Conservation (phyloP, 768 basidiomycete species). For the Pleurotus citrinopileatus region DNA sequence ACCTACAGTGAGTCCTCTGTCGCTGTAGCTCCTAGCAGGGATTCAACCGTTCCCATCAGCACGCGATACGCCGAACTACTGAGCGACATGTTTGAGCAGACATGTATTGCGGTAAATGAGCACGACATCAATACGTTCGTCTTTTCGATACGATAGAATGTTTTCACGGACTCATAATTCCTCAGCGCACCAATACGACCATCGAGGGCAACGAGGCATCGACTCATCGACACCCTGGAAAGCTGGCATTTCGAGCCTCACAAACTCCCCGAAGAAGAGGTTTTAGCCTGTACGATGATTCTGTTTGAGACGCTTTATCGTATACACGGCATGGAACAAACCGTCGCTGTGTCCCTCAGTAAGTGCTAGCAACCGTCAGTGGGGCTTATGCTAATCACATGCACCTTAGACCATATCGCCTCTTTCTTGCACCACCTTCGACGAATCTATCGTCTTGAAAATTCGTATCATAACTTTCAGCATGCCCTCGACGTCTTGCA, state of each 20-base stretch:
- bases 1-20: slow-evolving; percentile 10
- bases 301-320: slow-evolving; percentile 85
- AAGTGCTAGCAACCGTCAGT: slow-evolving; percentile 26
- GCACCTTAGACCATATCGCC: slow-evolving; percentile 61
- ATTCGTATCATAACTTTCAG: slow-evolving; percentile 97
- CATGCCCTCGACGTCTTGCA: slow-evolving; percentile 97
- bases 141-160: slow-evolving; percentile 5
- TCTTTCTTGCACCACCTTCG: slow-evolving; percentile 84
- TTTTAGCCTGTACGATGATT: slow-evolving; percentile 76
- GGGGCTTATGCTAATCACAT: slow-evolving; percentile 12
- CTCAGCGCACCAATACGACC: slow-evolving; percentile 46
- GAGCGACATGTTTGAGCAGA: slow-evolving; percentile 82
- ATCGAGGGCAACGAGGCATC: slow-evolving; percentile 45
- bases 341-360: slow-evolving; percentile 58
- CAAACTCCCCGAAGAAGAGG: slow-evolving; percentile 76
- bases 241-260: slow-evolving; percentile 93
- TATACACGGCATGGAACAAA: slow-evolving; percentile 69
- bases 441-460: slow-evolving; percentile 85
- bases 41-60: slow-evolving; percentile 24
- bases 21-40: background rate
- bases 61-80: slow-evolving; percentile 79
- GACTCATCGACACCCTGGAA: slow-evolving; percentile 67
- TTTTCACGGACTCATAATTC: background rate
- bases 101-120: slow-evolving; percentile 66
- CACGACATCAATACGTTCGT: slow-evolving; percentile 44